Evolutionary conservation across 306 rosid species (phyloP).

Genomic region (Sindora glabra): DNA sequence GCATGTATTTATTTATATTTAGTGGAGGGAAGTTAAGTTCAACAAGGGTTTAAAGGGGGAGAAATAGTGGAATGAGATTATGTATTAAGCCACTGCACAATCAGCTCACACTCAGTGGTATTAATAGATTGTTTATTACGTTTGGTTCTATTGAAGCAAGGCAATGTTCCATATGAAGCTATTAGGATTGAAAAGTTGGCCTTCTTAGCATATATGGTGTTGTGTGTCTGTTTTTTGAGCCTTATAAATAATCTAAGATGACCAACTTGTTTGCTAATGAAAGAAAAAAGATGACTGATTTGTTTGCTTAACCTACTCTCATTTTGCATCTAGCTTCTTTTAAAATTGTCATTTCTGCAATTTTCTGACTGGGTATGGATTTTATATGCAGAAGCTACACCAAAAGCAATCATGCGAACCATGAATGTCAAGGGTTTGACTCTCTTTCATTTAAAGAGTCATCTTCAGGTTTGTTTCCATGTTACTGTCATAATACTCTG

Average conservation of each 20-base stretch:
- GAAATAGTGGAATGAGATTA: too few species aligned
- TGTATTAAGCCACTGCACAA: too few species aligned
- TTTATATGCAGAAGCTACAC: constrained; percentile 89
- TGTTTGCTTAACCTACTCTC: not conserved
- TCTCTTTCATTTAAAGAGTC: constrained; percentile 96
- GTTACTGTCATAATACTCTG: not conserved
- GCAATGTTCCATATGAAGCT: not conserved
- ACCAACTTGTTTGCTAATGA: constrained; percentile 7
- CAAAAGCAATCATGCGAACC: constrained; percentile 97
- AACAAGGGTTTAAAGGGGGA: not conserved
- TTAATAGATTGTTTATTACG: not conserved
- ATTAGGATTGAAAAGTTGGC: not conserved
- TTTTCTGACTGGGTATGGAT: constrained; percentile 28
- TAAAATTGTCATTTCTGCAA: constrained; percentile 14
- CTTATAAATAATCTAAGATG: not conserved
- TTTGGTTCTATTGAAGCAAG: not conserved
- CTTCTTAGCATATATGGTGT: not conserved
- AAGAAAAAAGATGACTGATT: not conserved
- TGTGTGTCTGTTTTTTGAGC: not conserved
- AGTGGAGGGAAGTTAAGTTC: not conserved
- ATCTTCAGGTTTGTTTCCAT: constrained; percentile 70
- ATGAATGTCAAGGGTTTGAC: constrained; percentile 99
- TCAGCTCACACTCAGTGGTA: not conserved
- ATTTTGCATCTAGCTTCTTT: not conserved
- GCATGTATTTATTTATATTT: not conserved